Evolutionary conservation across 2,329 filamentous ascomycete species (phyloP), one percentile per base, ranked within the genome.

Genomic region (Cucurbitaria berberidis): DNA sequence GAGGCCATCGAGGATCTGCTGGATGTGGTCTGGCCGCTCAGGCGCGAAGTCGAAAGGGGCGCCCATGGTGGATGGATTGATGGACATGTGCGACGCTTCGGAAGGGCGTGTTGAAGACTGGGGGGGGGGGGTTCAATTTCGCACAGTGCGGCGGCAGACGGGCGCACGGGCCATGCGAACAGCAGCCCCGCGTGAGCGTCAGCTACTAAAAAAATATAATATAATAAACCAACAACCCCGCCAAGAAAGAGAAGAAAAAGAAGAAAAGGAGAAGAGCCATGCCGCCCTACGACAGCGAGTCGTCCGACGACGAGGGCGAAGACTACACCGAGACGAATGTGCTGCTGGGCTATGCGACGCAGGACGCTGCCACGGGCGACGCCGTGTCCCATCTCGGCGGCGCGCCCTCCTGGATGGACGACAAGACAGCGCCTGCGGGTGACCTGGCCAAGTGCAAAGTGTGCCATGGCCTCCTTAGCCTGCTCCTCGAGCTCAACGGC

Each of bases 1-100:
- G 62, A 99, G 90, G 68, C 95, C 93, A 80, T 93, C 96, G 74
- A 99, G 91, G 74, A 99, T 97, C 77, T 81, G 84, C 75, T 91
- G 89, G 78, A 99, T 96, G 77, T 95, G 88, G 66, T 95, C 90
- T 68, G 95, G 93, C 77, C 95, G 85, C 79, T 96, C 91, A 70
- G 91, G 88, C 82, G 91, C 90, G 79, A 93, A 90, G 84, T 97
- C 93, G 81, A 89, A 89, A 55, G 86, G 78, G 71, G 77, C 69
- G 59, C 77, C 77, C 78, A 81, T 81, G 65, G 57, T 74, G 64
- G 45, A n/a, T n/a, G n/a, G n/a, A n/a, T 52, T 62, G 61, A 60
- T 57, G 59, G 54, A 58, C 55, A 64, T 62, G 61, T 67, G 66
- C 64, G 68, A 67, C 59, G 61, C 43, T 19, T 52, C 32, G 42